phyloP scores from a whole-genome alignment of 2,329 filamentous ascomycete genomes.

The Scedosporium minutisporum region DNA sequence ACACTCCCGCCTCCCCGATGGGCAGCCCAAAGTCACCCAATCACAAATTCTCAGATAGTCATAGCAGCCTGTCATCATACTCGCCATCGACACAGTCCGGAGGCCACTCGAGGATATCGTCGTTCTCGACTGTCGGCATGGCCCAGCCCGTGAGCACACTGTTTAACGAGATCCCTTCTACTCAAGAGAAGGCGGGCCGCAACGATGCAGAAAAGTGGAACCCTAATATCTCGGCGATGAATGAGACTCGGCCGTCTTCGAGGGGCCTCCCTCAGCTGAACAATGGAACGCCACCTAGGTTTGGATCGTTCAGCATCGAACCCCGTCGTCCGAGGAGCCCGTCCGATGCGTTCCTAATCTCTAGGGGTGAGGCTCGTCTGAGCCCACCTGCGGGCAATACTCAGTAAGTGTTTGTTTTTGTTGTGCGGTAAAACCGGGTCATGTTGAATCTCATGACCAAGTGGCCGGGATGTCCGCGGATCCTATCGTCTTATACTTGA shows the following conservation, averaged over 20 bases:
- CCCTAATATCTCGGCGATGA: not conserved
- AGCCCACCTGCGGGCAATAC: not conserved
- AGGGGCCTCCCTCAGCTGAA: not conserved
- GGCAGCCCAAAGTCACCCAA: constrained; percentile 16
- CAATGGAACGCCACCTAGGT: not conserved
- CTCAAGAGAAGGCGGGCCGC: constrained; percentile 25
- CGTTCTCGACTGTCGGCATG: constrained; percentile 39
- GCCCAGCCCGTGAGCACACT: constrained; percentile 23
- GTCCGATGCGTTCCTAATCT: constrained; percentile 18
- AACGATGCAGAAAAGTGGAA: not conserved
- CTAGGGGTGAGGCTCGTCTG: constrained; percentile 4
- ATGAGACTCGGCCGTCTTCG: not conserved
- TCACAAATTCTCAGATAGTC: constrained; percentile 40
- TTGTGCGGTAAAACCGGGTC: not conserved
- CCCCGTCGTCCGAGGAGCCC: constrained; percentile 12
- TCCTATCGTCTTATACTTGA: not conserved
- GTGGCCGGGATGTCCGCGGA: not conserved
- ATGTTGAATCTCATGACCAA: not conserved
- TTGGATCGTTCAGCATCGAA: constrained; percentile 4
- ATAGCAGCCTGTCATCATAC: constrained; percentile 42
- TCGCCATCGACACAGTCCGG: constrained; percentile 34
- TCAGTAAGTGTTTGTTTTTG: not conserved
- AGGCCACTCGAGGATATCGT: constrained; percentile 43
- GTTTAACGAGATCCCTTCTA: constrained; percentile 25
- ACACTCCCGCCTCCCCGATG: constrained; percentile 21